Conservation (phyloP, 331 rosid species). For the Quercus lobata region DNA sequence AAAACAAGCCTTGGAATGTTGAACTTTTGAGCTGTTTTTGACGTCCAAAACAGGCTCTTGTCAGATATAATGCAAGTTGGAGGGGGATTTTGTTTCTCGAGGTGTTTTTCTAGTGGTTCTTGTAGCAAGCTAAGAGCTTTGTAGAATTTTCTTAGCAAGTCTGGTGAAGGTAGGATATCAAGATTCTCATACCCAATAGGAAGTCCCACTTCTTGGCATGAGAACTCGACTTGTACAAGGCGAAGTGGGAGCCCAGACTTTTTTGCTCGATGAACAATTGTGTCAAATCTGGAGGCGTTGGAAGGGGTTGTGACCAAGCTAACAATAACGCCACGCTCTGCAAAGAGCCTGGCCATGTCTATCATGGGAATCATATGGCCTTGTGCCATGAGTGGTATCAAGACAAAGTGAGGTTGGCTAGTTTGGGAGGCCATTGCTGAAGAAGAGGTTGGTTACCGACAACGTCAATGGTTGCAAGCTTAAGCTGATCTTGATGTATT, state of each 20-base stretch:
- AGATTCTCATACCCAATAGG: slow-evolving; percentile 66
- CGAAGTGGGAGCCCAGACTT: slow-evolving; percentile 29
- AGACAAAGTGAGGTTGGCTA: slow-evolving; percentile 52
- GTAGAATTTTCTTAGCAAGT: slow-evolving; percentile 37
- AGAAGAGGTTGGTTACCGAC: neutral
- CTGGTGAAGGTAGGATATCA: slow-evolving; percentile 51
- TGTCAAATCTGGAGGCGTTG: slow-evolving; percentile 51
- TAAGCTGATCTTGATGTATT: neutral
- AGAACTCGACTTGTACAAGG: slow-evolving; percentile 41
- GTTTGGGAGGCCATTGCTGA: slow-evolving; percentile 15
- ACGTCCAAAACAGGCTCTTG: slow-evolving; percentile 57
- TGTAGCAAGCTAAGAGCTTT: slow-evolving; percentile 48
- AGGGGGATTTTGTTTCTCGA: slow-evolving; percentile 21
- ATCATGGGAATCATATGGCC: slow-evolving; percentile 85
- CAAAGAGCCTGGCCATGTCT: slow-evolving; percentile 65
- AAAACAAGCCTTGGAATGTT: slow-evolving; percentile 64
- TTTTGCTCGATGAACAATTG: slow-evolving; percentile 33
- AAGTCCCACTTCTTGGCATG: slow-evolving; percentile 49
- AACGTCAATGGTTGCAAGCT: neutral
- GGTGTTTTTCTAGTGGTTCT: slow-evolving; percentile 41
- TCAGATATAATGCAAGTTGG: slow-evolving; percentile 71
- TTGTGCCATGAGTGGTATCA: slow-evolving; percentile 66
- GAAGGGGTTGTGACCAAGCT: slow-evolving; percentile 55
- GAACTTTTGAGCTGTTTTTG: slow-evolving; percentile 32
- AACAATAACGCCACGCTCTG: slow-evolving; percentile 41